Evolutionary conservation across 2,329 filamentous ascomycete genomes (phyloP).

Genomic region (Colletotrichum plurivorum): DNA sequence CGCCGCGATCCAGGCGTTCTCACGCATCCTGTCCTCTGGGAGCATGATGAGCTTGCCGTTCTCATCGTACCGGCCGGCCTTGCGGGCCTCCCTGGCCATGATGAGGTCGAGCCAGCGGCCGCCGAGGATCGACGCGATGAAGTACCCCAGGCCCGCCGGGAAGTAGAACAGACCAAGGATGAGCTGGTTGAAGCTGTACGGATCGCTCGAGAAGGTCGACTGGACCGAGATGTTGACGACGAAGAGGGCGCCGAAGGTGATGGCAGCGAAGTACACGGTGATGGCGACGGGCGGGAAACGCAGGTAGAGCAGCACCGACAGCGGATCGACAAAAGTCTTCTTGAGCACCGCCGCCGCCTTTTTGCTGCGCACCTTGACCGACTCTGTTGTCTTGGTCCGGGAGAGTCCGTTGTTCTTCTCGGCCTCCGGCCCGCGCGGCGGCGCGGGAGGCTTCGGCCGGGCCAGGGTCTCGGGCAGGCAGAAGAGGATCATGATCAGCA

Average conservation of each 20-base stretch:
- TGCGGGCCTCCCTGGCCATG: conserved; percentile 83
- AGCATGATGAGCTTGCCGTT: conserved; percentile 76
- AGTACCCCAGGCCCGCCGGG: conserved; percentile 81
- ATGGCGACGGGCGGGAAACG: conserved; percentile 81
- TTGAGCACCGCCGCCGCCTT: conserved; percentile 68
- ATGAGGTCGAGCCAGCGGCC: conserved; percentile 86
- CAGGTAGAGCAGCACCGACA: conserved; percentile 79
- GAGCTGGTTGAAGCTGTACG: conserved; percentile 78
- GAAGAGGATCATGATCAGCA: conserved; percentile 70
- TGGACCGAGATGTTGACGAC: conserved; percentile 84
- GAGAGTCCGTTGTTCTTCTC: conserved; percentile 47
- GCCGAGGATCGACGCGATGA: conserved; percentile 76
- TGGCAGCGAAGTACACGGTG: conserved; percentile 80
- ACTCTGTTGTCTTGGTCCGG: conserved; percentile 73
- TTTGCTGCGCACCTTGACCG: conserved; percentile 70
- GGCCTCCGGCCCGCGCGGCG: conserved; percentile 21
- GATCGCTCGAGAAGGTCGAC: conserved; percentile 74
- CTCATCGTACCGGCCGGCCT: conserved; percentile 77
- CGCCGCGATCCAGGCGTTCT: conserved; percentile 85
- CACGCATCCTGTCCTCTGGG: conserved; percentile 86
- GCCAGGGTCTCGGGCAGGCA: conserved; percentile 77
- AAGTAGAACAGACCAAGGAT: conserved; percentile 84
- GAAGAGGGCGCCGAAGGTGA: conserved; percentile 83
- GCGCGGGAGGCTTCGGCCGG: conserved; percentile 45
- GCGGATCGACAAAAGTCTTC: conserved; percentile 78